phyloP scores from a whole-genome alignment of 208 protist species.

The Angomonas ambiguus region DNA sequence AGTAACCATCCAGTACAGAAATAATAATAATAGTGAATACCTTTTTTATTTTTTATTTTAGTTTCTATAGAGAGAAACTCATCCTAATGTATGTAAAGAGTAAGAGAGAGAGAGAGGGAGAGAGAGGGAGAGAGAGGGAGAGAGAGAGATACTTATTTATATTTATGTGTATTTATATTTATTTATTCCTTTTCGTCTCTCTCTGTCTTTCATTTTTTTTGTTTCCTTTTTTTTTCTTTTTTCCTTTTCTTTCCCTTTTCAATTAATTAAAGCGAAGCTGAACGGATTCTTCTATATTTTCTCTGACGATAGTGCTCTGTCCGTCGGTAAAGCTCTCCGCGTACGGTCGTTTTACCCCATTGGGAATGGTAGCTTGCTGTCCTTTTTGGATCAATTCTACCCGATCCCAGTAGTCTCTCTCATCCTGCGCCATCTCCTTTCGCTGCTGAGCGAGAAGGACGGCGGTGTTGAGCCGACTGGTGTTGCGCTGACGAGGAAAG shows the following conservation, averaged over 20 bases:
- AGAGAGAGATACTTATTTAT: background rate
- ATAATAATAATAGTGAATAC: too few species aligned
- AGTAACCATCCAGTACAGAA: too few species aligned
- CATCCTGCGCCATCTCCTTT: constrained; percentile 71
- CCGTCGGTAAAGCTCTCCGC: constrained; percentile 26
- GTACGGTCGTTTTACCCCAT: constrained; percentile 49
- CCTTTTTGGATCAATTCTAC: constrained; percentile 82
- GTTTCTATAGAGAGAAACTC: too few species aligned
- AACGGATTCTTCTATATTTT: constrained; percentile 74
- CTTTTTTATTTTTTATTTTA: too few species aligned
- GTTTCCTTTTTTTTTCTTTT: background rate
- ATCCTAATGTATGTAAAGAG: too few species aligned
- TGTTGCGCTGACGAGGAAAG: background rate
- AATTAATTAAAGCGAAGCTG: constrained; percentile 74
- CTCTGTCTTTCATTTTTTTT: background rate
- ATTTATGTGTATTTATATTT: background rate
- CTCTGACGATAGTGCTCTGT: constrained; percentile 27
- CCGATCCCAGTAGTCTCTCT: constrained; percentile 80
- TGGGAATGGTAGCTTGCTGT: constrained; percentile 58
- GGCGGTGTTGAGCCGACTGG: constrained; percentile 30
- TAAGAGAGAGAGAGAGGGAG: background rate
- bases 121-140: background rate
- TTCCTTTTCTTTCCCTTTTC: constrained; percentile 11
- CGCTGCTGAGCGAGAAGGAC: constrained; percentile 53
- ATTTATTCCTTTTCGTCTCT: constrained; percentile 5